Evolutionary conservation across 2,329 filamentous ascomycete genomes (phyloP).

Genomic region (Seiridium unicorne): DNA sequence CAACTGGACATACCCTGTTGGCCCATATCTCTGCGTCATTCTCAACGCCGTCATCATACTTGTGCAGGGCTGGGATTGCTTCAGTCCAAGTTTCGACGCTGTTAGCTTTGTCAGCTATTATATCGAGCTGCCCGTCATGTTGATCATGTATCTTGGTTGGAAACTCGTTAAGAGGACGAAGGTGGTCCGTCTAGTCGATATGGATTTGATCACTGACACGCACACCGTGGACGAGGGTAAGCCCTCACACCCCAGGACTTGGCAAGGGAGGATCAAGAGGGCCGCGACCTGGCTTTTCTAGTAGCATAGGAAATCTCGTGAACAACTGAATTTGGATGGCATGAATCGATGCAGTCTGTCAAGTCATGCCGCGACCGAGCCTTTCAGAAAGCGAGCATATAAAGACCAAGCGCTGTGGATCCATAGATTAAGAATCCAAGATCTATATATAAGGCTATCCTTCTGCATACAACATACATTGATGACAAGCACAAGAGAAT

Average conservation of each 20-base stretch:
- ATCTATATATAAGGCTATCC: no score
- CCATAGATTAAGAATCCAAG: no score
- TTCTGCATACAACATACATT: no score
- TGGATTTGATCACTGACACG: conserved; percentile 13
- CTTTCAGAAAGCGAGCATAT: no score
- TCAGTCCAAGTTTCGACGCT: conserved; percentile 20
- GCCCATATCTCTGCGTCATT: conserved; percentile 21
- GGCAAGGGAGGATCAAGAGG: not conserved
- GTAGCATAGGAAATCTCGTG: not conserved
- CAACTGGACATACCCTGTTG: conserved; percentile 20
- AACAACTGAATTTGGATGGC: no score
- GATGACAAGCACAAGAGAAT: no score
- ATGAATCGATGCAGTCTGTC: no score
- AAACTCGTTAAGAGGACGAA: conserved; percentile 23
- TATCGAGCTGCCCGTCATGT: conserved; percentile 22
- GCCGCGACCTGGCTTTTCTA: not conserved
- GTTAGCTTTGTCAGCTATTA: conserved; percentile 26
- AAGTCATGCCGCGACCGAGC: no score
- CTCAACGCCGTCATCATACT: conserved; percentile 24
- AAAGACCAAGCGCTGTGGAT: no score
- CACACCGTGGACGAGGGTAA: not conserved
- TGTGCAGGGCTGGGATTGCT: conserved; percentile 25
- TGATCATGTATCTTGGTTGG: conserved; percentile 22
- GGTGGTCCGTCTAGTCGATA: conserved; percentile 15
- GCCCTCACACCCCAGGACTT: not conserved